These are phyloP conservation scores for Ballota nigra DNA, from an alignment of 257 asterid genomes.

Conservation along the genomic window DNA sequence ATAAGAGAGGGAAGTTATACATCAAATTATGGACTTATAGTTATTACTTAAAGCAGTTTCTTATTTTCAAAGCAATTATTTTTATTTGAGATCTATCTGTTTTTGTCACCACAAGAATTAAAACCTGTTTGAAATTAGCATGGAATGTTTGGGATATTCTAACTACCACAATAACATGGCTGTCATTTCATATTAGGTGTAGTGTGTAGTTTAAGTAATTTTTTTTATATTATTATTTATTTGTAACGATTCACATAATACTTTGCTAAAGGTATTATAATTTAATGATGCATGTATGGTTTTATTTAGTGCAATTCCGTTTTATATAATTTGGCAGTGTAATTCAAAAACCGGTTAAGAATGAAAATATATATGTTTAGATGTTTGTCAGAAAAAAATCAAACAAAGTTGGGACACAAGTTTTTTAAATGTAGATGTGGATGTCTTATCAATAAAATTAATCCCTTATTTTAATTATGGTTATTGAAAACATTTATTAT, in stretches of 20 bases:
- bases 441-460: too few relatives aligned
- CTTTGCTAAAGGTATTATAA: too few relatives aligned
- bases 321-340: too few relatives aligned
- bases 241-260: too few relatives aligned
- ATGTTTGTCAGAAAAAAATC: not conserved
- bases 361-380: not conserved
- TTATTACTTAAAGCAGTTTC: not conserved
- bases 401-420: too few relatives aligned
- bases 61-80: conserved; percentile 17
- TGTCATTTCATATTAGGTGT: conserved; percentile 19
- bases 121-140: conserved; percentile 13
- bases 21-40: not conserved
- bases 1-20: too few relatives aligned
- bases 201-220: not conserved
- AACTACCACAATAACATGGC: conserved; percentile 2
- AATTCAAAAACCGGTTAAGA: too few relatives aligned
- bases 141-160: not conserved
- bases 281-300: too few relatives aligned
- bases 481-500: too few relatives aligned
- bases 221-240: not conserved
- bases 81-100: not conserved
- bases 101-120: conserved; percentile 11
- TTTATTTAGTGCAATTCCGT: too few relatives aligned
- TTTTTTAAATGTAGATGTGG: too few relatives aligned
- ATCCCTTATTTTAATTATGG: too few relatives aligned